Conservation (phyloP, 441 rosid genomes). For the Adansonia grandidieri region DNA sequence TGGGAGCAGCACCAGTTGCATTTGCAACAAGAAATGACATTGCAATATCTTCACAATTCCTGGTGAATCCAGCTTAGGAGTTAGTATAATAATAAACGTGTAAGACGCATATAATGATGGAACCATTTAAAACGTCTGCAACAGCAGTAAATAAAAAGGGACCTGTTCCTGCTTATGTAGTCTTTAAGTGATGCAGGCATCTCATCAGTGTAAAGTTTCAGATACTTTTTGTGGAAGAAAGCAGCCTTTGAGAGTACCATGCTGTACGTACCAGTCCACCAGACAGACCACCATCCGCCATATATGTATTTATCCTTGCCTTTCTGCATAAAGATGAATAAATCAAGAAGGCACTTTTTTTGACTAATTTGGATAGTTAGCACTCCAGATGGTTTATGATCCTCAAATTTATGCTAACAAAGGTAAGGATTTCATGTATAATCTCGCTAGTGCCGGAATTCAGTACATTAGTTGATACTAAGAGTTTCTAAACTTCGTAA, state of each 20-base stretch:
- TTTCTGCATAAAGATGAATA: conserved; percentile 47
- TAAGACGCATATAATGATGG: neutral
- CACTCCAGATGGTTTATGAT: neutral
- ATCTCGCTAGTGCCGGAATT: neutral
- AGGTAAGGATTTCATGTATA: neutral
- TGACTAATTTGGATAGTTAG: neutral
- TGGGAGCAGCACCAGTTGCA: conserved; percentile 78
- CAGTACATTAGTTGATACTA: neutral
- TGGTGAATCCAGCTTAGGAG: conserved; percentile 37
- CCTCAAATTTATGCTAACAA: neutral
- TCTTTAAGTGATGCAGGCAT: conserved; percentile 81
- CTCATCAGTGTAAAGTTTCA: conserved; percentile 64
- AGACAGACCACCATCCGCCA: conserved; percentile 98
- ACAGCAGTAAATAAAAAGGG: conserved; percentile 1
- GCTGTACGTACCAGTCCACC: conserved; percentile 95
- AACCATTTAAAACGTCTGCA: neutral
- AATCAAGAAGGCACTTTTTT: neutral
- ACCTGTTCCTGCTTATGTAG: conserved; percentile 71
- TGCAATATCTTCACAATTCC: conserved; percentile 97
- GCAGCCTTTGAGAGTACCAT: conserved; percentile 97
- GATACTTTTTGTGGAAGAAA: conserved; percentile 92
- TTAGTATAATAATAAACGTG: conserved; percentile 28
- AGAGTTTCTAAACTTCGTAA: neutral
- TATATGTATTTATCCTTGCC: conserved; percentile 55
- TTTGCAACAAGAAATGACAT: conserved; percentile 96